Evolutionary conservation across 2,329 filamentous ascomycete genomes (phyloP), one percentile per base, ranked within the genome.

Genomic region (Colletotrichum lindemuthianum): DNA sequence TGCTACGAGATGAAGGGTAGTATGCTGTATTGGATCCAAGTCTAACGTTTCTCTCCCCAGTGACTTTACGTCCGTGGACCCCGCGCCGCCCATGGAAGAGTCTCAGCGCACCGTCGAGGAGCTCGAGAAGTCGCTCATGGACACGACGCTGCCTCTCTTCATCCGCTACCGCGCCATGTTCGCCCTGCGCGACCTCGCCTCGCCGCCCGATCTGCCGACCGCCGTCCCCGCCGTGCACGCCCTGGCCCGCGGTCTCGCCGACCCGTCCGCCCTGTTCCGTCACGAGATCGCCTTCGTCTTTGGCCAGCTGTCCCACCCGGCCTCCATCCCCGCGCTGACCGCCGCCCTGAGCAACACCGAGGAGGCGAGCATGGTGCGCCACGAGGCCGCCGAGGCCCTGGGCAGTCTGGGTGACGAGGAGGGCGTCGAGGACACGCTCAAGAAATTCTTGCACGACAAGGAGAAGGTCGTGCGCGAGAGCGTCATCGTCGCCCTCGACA

Each of bases 201-300:
- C 94, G 4, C 96, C 96, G 13, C 94, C 95, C 9, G 91, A 97
- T 74, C 88, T 96, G 47, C 92, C 93, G 2, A 97, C 94, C 2
- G 94, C 95, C 7, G 87, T 93, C 13, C 90, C 92, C n/a, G 95
- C 96, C 15, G 87, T 99, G 57, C 86, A 90, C 48, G 92, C 94
- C 10, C 86, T 99, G 50, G 93, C 96, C 49, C 90, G 89, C 74
- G 96, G 96, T 13, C 89, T 99, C 71, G 83, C 84, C 37, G 96
- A 99, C 76, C 84, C 89, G 15, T 97, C 94, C 52, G 94, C 94
- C 6, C 88, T 99, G 8, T 98, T 99, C 85, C 90, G 96, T 70
- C 96, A 99, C 80, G 96, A 99, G 76, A 93, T 99, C 69, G 96
- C 96, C 12, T 99, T 99, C 76, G 96, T 99, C 12, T 99, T 99